Conservation (phyloP, 805 yeast genomes). For the Lipomyces anomalus region DNA sequence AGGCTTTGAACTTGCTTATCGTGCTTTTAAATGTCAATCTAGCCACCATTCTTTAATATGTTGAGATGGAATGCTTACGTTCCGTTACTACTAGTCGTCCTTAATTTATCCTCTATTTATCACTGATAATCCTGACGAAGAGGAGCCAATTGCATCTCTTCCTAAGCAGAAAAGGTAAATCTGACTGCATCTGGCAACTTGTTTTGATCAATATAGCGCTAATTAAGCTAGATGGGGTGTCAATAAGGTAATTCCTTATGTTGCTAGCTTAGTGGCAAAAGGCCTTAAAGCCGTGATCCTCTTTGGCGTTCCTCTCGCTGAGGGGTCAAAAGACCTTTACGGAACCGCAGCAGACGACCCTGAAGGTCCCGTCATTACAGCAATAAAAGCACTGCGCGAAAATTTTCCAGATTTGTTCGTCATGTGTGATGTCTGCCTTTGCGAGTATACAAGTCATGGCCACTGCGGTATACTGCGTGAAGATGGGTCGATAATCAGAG, state of each 20-base stretch:
- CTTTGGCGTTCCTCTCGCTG: conserved; percentile 83
- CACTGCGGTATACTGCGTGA: conserved; percentile 90
- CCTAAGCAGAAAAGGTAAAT: conserved; percentile 64
- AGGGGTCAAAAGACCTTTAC: conserved; percentile 66
- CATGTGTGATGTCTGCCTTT: conserved; percentile 91
- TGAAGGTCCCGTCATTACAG: conserved; percentile 84
- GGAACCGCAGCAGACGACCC: conserved; percentile 96
- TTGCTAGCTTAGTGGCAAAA: conserved; percentile 61
- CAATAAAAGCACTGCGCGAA: conserved; percentile 57
- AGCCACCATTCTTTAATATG: background rate
- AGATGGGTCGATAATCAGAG: conserved; percentile 79
- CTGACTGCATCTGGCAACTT: background rate
- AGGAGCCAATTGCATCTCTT: conserved; percentile 61
- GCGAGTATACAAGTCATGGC: conserved; percentile 97
- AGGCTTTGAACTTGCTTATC: background rate
- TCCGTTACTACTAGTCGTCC: conserved; percentile 21
- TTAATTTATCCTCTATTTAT: conserved; percentile 89
- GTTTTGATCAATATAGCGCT: background rate
- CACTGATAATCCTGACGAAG: conserved; percentile 76
- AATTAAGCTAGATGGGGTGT: conserved; percentile 67
- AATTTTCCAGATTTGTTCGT: conserved; percentile 79
- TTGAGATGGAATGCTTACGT: no score
- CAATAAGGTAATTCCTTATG: conserved; percentile 68
- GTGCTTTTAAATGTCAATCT: no score
- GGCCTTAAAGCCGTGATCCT: conserved; percentile 82